A percentile compares a stretch with the other conserved stretches of the same genome.
These are phyloP conservation scores for Zymoseptoria brevis DNA, from an alignment of 2,329 filamentous ascomycete genomes.

Conservation along the genomic window DNA sequence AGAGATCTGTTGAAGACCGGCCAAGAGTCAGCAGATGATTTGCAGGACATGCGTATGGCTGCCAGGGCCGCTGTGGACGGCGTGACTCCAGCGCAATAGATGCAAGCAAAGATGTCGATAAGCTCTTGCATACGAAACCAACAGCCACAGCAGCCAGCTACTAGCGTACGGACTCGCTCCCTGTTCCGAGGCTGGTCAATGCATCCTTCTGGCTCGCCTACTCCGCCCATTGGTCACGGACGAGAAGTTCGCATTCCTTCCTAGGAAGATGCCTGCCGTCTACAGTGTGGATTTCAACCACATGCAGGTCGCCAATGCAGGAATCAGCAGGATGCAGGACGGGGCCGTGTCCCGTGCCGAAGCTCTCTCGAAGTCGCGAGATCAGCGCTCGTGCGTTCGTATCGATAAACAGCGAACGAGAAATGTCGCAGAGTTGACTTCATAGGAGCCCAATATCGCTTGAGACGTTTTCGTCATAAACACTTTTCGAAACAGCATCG, in stretches of 20 bases:
- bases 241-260: background rate
- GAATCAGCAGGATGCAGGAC: background rate
- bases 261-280: background rate
- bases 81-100: background rate
- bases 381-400: too few species aligned
- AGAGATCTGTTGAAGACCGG: slow-evolving; percentile 26
- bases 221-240: background rate
- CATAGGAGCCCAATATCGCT: background rate
- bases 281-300: background rate
- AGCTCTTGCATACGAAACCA: too few species aligned
- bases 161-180: too few species aligned
- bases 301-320: background rate
- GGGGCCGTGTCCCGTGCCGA: background rate
- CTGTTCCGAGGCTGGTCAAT: too few species aligned
- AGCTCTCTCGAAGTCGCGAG: background rate
- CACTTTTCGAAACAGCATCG: background rate
- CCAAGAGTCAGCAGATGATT: slow-evolving; percentile 17
- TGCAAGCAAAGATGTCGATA: background rate
- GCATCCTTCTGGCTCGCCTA: background rate
- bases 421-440: background rate
- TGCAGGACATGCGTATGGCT: slow-evolving; percentile 23
- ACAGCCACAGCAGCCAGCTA: too few species aligned
- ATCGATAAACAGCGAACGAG: too few species aligned
- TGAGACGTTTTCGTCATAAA: background rate
- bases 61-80: slow-evolving; percentile 18